Evolutionary conservation across 1,284 basidiomycete genomes (phyloP).

Genomic region (Cryptococcus sp.): DNA sequence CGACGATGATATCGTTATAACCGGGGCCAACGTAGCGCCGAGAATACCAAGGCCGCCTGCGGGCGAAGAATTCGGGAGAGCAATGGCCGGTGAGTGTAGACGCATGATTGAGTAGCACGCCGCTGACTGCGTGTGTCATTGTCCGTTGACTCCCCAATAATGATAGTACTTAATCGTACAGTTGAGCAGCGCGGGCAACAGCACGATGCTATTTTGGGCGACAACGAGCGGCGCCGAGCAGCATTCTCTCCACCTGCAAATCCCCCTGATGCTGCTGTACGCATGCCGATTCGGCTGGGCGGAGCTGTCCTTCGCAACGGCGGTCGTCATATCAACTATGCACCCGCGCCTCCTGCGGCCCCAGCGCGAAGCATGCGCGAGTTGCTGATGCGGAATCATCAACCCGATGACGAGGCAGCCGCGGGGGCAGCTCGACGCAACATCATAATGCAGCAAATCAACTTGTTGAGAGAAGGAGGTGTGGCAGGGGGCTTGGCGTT

Average conservation of each 20-base stretch:
- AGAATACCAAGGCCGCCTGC: neutral
- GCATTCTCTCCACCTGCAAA: slow-evolving; percentile 15
- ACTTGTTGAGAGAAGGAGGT: slow-evolving; percentile 4
- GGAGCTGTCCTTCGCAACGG: slow-evolving; percentile 31
- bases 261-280: neutral
- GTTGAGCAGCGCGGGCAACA: neutral
- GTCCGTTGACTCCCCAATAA: neutral
- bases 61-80: slow-evolving; percentile 6
- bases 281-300: slow-evolving; percentile 10
- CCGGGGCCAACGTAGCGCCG: slow-evolving; percentile 5
- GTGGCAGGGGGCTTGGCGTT: neutral
- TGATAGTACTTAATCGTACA: slow-evolving; percentile 6
- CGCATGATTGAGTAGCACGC: neutral
- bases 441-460: neutral
- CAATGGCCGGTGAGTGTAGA: slow-evolving; percentile 14
- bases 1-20: slow-evolving; percentile 20
- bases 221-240: slow-evolving; percentile 12
- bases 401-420: neutral
- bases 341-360: neutral
- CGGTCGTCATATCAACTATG: slow-evolving; percentile 21
- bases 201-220: slow-evolving; percentile 7
- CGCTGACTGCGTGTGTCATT: neutral
- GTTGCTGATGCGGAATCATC: neutral
- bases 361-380: neutral
- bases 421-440: neutral